A percentile compares a stretch with the other conserved stretches of the same genome.
Conservation (phyloP, 2,329 filamentous ascomycete species). For the Stachybotrys chlorohalonatus region DNA sequence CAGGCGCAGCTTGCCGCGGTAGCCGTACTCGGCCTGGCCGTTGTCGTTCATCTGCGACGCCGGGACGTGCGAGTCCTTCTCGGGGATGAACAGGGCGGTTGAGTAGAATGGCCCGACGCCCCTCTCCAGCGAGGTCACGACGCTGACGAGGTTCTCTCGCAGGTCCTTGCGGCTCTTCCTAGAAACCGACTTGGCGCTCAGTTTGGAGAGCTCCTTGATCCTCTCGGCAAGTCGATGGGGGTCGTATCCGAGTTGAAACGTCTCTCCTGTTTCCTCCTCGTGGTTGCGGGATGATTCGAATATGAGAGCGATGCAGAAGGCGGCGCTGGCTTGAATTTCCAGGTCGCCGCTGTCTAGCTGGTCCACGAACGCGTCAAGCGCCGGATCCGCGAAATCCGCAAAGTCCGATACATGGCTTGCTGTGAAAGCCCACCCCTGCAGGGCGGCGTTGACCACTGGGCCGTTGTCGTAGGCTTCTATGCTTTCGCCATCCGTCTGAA, state of each 20-base stretch:
- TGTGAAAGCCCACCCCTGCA: conserved; percentile 73
- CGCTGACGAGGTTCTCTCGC: conserved; percentile 38
- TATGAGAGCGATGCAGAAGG: conserved; percentile 71
- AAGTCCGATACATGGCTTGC: conserved; percentile 70
- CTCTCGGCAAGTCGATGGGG: conserved; percentile 37
- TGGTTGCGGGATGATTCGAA: conserved; percentile 59
- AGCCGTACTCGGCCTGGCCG: conserved; percentile 40
- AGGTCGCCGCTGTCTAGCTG: conserved; percentile 70
- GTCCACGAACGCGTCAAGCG: conserved; percentile 74
- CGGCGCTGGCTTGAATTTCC: conserved; percentile 67
- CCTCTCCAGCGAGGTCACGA: conserved; percentile 44
- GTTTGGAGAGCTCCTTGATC: conserved; percentile 36
- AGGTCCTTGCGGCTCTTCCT: conserved; percentile 38
- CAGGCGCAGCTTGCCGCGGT: conserved; percentile 41
- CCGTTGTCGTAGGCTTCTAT: conserved; percentile 64
- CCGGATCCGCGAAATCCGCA: conserved; percentile 58
- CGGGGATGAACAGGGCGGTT: conserved; percentile 30
- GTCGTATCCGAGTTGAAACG: conserved; percentile 40
- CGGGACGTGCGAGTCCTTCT: conserved; percentile 32
- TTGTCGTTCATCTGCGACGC: conserved; percentile 30
- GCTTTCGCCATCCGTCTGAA: conserved; percentile 68
- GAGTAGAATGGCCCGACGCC: conserved; percentile 47
- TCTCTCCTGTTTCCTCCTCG: conserved; percentile 39
- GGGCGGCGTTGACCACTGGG: conserved; percentile 61
- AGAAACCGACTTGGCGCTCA: conserved; percentile 39